These are phyloP conservation scores for Candida insectorum DNA, from an alignment of 805 yeast species.

Conservation along the genomic window DNA sequence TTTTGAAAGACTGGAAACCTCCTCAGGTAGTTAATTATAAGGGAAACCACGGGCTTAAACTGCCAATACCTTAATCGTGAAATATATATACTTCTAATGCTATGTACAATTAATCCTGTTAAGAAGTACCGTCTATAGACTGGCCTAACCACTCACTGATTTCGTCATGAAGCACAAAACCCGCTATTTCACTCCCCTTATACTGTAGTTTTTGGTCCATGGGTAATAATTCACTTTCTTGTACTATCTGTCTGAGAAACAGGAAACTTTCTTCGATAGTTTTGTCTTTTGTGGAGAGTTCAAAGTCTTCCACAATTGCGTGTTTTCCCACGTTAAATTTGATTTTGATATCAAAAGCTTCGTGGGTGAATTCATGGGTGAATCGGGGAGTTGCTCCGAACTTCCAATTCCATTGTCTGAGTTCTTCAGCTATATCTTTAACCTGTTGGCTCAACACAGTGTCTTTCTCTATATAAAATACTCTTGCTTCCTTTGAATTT, in stretches of 20 bases:
- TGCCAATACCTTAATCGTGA: constrained; percentile 1
- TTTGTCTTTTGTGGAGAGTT: constrained; percentile 14
- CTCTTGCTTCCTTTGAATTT: constrained; percentile 10
- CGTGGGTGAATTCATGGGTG: constrained; percentile 45
- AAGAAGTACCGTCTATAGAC: constrained; percentile 43
- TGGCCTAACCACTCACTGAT: constrained; percentile 45
- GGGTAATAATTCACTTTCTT: too few species aligned
- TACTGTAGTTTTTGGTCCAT: constrained; percentile 32
- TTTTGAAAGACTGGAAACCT: constrained; percentile 48
- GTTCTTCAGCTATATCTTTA: constrained; percentile 30
- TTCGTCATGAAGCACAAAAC: constrained; percentile 40
- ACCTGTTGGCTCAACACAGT: constrained; percentile 40
- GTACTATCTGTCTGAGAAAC: constrained; percentile 25
- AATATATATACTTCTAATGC: not conserved
- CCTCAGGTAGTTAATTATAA: constrained; percentile 51
- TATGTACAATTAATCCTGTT: constrained; percentile 4
- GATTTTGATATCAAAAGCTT: constrained; percentile 27
- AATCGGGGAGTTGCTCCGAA: constrained; percentile 78
- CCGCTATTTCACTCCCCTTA: constrained; percentile 42
- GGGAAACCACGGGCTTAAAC: constrained; percentile 53
- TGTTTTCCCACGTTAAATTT: constrained; percentile 47
- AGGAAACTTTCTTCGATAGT: constrained; percentile 26
- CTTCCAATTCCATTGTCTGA: constrained; percentile 68
- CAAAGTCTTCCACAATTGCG: constrained; percentile 23
- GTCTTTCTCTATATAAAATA: constrained; percentile 19